A percentile compares a stretch with the other conserved stretches of the same genome.
Conservation (phyloP, 768 basidiomycete species). For the Melanogaster broomeanus region DNA sequence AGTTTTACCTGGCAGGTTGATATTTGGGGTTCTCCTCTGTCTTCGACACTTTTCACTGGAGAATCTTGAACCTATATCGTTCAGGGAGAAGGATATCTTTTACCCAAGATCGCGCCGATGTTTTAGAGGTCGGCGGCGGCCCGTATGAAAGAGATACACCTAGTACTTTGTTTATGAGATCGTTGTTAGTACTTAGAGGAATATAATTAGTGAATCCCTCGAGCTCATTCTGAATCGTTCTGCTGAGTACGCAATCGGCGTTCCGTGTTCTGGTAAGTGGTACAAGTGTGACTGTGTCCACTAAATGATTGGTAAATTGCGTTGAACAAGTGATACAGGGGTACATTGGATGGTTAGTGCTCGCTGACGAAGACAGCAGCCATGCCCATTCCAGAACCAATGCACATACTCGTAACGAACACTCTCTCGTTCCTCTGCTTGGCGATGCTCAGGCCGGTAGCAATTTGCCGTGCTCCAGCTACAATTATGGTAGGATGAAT, state of each 20-base stretch:
- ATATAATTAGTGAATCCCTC: too few relatives aligned
- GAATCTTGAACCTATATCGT: conserved; percentile 54
- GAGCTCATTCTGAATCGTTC: neutral
- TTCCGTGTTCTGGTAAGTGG: too few relatives aligned
- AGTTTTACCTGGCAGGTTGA: conserved; percentile 72
- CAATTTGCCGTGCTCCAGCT: conserved; percentile 87
- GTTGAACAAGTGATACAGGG: neutral
- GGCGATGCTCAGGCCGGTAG: conserved; percentile 79
- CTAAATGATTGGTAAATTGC: too few relatives aligned
- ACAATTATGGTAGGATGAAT: conserved; percentile 6
- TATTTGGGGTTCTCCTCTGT: conserved; percentile 62
- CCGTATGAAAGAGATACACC: conserved; percentile 69
- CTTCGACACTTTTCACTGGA: conserved; percentile 32
- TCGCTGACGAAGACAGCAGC: conserved; percentile 85
- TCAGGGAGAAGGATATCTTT: conserved; percentile 60
- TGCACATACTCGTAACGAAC: conserved; percentile 91
- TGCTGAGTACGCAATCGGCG: too few relatives aligned
- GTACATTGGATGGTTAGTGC: conserved; percentile 52
- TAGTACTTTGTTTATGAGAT: too few relatives aligned
- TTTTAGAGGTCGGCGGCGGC: conserved; percentile 51
- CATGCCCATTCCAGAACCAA: conserved; percentile 91
- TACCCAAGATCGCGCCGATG: conserved; percentile 70
- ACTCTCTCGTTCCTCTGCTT: conserved; percentile 75
- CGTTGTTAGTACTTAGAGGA: too few relatives aligned
- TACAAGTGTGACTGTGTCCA: too few relatives aligned